Evolutionary conservation across 1,284 basidiomycete species (phyloP).

Genomic region (Cerrena zonata): DNA sequence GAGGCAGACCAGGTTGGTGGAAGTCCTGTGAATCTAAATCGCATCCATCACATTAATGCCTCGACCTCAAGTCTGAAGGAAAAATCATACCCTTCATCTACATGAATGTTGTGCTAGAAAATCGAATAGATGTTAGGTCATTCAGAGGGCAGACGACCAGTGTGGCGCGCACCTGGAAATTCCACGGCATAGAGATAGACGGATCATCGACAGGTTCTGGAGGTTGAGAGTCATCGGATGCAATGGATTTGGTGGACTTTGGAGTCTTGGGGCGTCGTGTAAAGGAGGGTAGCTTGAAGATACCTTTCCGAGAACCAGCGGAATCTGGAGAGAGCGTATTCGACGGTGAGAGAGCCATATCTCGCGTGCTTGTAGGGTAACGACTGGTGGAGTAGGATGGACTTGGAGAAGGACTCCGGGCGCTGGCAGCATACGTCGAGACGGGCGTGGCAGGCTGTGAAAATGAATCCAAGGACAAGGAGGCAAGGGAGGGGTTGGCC

Average conservation of each 20-base stretch:
- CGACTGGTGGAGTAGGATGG: conserved; percentile 27
- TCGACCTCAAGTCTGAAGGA: not conserved
- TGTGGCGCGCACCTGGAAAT: conserved; percentile 55
- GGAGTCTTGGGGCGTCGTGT: conserved; percentile 34
- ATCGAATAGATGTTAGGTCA: conserved; percentile 4
- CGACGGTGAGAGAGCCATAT: conserved; percentile 24
- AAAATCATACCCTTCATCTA: conserved; percentile 60
- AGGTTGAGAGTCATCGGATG: conserved; percentile 26
- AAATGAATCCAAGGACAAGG: conserved; percentile 39
- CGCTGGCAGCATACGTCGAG: conserved; percentile 28
- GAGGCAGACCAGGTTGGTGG: conserved; percentile 68
- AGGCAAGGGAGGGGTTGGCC: conserved; percentile 46
- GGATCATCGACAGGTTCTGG: conserved; percentile 47
- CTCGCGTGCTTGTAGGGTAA: conserved; percentile 27
- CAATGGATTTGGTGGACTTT: conserved; percentile 29
- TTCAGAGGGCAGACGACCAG: conserved; percentile 4
- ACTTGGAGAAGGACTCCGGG: conserved; percentile 26
- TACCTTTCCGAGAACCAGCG: conserved; percentile 34
- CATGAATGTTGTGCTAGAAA: conserved; percentile 67
- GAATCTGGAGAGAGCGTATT: conserved; percentile 30
- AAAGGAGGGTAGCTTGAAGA: conserved; percentile 39
- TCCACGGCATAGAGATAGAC: conserved; percentile 64
- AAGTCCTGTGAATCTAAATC: conserved; percentile 52
- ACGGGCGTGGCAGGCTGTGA: conserved; percentile 31
- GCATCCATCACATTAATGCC: not conserved